phyloP scores from a whole-genome alignment of 2,329 filamentous ascomycete genomes.

The Colletotrichum sp. region DNA sequence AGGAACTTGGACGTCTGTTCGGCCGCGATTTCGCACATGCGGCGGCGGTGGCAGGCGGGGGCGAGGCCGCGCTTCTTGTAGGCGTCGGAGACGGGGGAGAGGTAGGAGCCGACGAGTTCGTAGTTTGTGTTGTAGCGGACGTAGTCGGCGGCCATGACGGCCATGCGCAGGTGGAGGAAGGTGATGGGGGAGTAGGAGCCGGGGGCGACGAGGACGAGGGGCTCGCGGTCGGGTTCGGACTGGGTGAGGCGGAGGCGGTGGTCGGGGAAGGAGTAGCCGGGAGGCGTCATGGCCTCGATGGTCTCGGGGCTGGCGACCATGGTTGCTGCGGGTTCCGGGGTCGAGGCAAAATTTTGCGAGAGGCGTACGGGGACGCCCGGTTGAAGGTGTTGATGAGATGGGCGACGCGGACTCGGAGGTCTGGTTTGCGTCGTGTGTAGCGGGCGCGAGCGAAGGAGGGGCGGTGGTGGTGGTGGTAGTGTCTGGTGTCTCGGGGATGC shows the following conservation, averaged over 20 bases:
- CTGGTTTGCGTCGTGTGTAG: background rate
- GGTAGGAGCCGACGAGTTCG: conserved; percentile 85
- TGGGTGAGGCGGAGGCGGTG: conserved; percentile 63
- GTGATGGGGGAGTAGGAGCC: conserved; percentile 77
- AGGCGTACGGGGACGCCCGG: background rate
- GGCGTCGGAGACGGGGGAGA: conserved; percentile 71
- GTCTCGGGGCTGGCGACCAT: conserved; percentile 21
- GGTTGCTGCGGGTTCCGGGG: background rate
- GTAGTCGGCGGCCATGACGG: conserved; percentile 85
- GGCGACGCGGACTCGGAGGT: background rate
- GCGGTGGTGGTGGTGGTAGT: background rate
- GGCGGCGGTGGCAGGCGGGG: conserved; percentile 73
- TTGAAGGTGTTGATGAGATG: background rate
- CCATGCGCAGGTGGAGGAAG: conserved; percentile 83
- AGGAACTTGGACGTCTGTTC: conserved; percentile 78
- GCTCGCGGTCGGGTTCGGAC: conserved; percentile 60
- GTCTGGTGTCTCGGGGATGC: background rate
- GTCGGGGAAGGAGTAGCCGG: conserved; percentile 64
- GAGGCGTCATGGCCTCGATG: conserved; percentile 23
- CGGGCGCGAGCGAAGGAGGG: background rate
- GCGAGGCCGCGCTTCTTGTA: conserved; percentile 84
- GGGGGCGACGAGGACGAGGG: conserved; percentile 72
- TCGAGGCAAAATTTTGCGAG: background rate
- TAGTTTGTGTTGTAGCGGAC: conserved; percentile 74
- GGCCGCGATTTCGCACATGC: conserved; percentile 87